Base-by-base conservation (phyloP, 805 yeast genomes). In the Crinitomyces ghanaensis region DNA sequence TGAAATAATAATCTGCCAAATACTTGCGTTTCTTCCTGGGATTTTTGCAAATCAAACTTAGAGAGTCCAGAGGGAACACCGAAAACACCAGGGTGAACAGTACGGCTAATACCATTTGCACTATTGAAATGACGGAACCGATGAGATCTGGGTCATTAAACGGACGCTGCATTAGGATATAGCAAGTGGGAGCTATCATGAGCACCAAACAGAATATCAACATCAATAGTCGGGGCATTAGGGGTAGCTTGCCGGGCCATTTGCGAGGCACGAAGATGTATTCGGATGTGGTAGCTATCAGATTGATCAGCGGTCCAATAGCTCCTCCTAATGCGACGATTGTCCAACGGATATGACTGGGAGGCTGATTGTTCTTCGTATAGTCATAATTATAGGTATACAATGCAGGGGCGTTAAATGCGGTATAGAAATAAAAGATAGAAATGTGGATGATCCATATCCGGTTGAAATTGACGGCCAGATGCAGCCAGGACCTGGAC, bases 191-290 rank as follows among this genome's bases (percentile, higher is more conserved):
- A 0, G 57, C 49, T 3, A 65, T 43, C 40, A 69, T 70, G 3
- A 70, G 16, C 0, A 63, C 8, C 3, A 78, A 58, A 44, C 85
- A 71, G 31, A 72, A 43, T 31, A 78, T 44, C 56, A 91, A 60
- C 55, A 88, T 78, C 65, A 76, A 54, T 49, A 91, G 67, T 59
- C 98, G 78, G 62, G 94, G 82, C 25, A 83, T 64, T 55, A 91
- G 70, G 57, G 81, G 95, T 65, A 88, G 97, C 58, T 96, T 95
- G 60, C 99, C 98, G 21, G 97, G 93, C 96, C 96, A 93, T 49
- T 77, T 72, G 62, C 97, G 77, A 46, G 98, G 98, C 39, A 93
- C 96, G 51, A 84, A 93, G 56, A 75, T 65, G 93, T 94, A 88
- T 64, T 91, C 99, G 51, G 81, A 73, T 24, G 84, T 38, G 19